These are phyloP conservation scores for Fragaria vesca DNA, from an alignment of 306 rosid genomes.

Conservation along the genomic window DNA sequence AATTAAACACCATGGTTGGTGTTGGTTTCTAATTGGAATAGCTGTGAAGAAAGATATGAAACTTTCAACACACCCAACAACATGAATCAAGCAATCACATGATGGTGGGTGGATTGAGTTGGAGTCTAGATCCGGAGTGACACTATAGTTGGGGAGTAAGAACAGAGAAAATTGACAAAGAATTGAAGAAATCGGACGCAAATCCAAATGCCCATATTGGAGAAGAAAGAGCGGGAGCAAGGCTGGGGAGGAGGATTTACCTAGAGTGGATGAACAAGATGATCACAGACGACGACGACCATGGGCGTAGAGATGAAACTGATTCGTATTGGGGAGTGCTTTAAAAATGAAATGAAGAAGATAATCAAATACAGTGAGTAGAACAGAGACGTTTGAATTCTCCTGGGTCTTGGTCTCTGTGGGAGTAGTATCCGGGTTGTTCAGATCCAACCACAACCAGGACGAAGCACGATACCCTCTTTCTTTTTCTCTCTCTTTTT, in stretches of 20 bases:
- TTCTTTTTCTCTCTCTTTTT: neutral
- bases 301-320: neutral
- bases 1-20: slow-evolving; percentile 50
- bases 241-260: neutral
- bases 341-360: neutral
- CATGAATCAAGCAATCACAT: slow-evolving; percentile 3
- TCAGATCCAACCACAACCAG: slow-evolving; percentile 18
- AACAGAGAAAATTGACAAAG: slow-evolving; percentile 4
- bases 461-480: neutral
- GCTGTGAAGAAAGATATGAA: neutral
- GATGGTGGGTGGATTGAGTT: neutral
- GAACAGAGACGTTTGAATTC: neutral
- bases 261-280: neutral
- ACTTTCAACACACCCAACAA: slow-evolving; percentile 14
- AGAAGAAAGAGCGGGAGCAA: neutral
- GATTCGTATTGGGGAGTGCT: neutral
- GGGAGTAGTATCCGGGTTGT: slow-evolving; percentile 2
- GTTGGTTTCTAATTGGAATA: neutral
- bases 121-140: slow-evolving; percentile 18
- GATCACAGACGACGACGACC: neutral
- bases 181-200: neutral
- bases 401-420: neutral
- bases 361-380: neutral
- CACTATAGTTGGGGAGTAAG: slow-evolving; percentile 11
- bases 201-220: neutral